A percentile compares a stretch with the other conserved stretches of the same genome.
These are phyloP conservation scores for Umbilicaria muhlenbergii DNA, from an alignment of 495 filamentous ascomycete species.

Conservation along the genomic window DNA sequence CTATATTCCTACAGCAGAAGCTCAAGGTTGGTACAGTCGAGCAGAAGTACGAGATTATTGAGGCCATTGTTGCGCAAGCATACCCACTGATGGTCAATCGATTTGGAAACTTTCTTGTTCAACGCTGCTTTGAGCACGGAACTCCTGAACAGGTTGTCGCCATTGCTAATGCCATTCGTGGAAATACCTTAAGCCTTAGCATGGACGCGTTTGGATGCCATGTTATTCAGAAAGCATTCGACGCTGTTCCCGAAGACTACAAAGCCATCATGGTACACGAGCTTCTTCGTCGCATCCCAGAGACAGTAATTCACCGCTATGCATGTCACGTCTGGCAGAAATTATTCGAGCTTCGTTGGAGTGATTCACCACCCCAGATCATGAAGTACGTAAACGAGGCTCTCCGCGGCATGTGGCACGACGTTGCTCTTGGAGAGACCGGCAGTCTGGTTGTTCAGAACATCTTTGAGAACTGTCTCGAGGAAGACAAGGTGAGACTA, in stretches of 20 bases:
- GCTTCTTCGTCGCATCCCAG: constrained; percentile 83
- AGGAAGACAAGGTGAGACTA: constrained; percentile 80
- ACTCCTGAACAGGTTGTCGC: constrained; percentile 88
- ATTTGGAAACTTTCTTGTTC: constrained; percentile 91
- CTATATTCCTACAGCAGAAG: constrained; percentile 97
- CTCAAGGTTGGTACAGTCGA: constrained; percentile 91
- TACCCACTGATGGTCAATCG: constrained; percentile 96
- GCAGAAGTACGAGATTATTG: constrained; percentile 93
- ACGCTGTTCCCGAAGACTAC: constrained; percentile 91
- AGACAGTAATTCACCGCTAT: constrained; percentile 96
- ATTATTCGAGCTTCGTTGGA: constrained; percentile 96
- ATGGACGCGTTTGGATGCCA: constrained; percentile 99
- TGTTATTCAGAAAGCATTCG: constrained; percentile 96
- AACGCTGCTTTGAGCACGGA: constrained; percentile 97
- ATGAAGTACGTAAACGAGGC: constrained; percentile 98
- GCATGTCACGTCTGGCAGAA: constrained; percentile 99
- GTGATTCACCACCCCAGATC: constrained; percentile 84
- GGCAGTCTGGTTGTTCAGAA: constrained; percentile 97
- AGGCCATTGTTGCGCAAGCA: constrained; percentile 89
- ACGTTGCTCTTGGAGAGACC: constrained; percentile 91
- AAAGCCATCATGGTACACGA: constrained; percentile 98
- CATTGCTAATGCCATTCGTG: constrained; percentile 88
- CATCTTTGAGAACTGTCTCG: constrained; percentile 97
- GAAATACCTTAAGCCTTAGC: constrained; percentile 82
- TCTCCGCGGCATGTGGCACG: constrained; percentile 93